Percentiles rank a stretch among this genome's conserved stretches.
phyloP scores from a whole-genome alignment of 2,329 filamentous ascomycete genomes.

The Diatrype stigma region DNA sequence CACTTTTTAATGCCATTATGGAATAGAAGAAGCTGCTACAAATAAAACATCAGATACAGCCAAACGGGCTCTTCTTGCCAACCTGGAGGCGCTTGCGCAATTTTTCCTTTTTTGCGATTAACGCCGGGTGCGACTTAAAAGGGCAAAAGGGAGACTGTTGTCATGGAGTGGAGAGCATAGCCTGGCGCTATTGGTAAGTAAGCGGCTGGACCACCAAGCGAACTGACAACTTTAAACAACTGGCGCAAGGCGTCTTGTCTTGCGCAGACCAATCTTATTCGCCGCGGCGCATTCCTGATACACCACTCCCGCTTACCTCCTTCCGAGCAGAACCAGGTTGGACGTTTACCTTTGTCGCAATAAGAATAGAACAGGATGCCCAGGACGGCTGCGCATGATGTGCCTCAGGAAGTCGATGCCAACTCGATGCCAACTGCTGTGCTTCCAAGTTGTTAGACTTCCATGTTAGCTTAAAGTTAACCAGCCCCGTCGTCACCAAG shows the following conservation, averaged over 20 bases:
- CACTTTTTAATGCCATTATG: too few species aligned
- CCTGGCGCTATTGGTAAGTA: not conserved
- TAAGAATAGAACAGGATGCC: too few species aligned
- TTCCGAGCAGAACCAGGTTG: too few species aligned
- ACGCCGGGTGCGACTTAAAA: conserved; percentile 14
- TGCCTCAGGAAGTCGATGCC: too few species aligned
- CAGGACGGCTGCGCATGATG: too few species aligned
- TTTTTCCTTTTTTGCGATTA: conserved; percentile 9
- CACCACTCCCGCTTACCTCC: not conserved
- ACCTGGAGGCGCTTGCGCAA: conserved; percentile 6
- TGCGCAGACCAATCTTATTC: not conserved
- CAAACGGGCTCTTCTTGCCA: not conserved
- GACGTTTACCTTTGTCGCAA: too few species aligned
- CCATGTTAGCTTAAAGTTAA: conserved; percentile 18
- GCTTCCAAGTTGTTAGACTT: too few species aligned
- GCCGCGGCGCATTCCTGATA: not conserved
- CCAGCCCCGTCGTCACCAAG: conserved; percentile 20
- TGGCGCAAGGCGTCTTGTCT: not conserved
- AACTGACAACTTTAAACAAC: not conserved
- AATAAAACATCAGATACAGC: not conserved
- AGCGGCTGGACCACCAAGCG: not conserved
- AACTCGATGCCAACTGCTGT: too few species aligned
- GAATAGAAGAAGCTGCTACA: too few species aligned
- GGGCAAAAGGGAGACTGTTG: conserved; percentile 2
- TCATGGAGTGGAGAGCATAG: not conserved